Evolutionary conservation across 495 filamentous ascomycete species (phyloP), one percentile per base, ranked within the genome.

Genomic region (Aspergillus conjunctus): DNA sequence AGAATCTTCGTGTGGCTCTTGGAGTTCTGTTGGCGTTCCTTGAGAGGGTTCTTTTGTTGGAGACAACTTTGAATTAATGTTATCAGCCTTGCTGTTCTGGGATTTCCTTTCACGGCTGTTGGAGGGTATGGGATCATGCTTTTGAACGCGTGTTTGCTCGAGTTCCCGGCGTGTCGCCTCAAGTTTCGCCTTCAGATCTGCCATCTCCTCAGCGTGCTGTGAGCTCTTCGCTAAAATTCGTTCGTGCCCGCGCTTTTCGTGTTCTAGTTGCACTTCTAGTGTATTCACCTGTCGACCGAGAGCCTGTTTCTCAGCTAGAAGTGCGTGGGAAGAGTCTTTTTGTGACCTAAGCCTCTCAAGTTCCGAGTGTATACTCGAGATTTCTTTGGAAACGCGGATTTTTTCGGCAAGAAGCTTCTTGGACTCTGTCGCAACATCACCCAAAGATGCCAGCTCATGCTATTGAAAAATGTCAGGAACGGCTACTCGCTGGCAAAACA

Each of bases 351-450:
- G 78, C 66, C 91, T 87, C 54, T 96, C 91, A 8, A 95, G 62
- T 68, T 96, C 92, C 34, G 88, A 86, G 64, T 88, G 89, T 46
- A 93, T 66, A 22, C 78, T 74, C 22, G 86, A 79, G 9, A 96
- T 68, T 65, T 96, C 90, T 37, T 88, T 86, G 18, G 84, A 78
- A 18, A 97, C 78, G 1, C 84, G 81, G 10, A 89, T 73, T 66
- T 96, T 97, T 62, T 94, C 91, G 11, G 87, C 82, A 50, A 93
- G 77, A 6, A 92, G 51, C 51, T 88, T 89, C 32, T 86, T 82
- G 4, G 88, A 86, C 65, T 89, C 87, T 44, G 85, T 83, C 0
- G 85, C 82, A 34, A 87, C 76, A 59, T 74, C 73, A 58, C 83
- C 83, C 69, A 91, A 74, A 1, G 87, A 81, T 31, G 79, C 74